Base-by-base conservation (phyloP, 768 basidiomycete genomes). In the Ramaria rubella region DNA sequence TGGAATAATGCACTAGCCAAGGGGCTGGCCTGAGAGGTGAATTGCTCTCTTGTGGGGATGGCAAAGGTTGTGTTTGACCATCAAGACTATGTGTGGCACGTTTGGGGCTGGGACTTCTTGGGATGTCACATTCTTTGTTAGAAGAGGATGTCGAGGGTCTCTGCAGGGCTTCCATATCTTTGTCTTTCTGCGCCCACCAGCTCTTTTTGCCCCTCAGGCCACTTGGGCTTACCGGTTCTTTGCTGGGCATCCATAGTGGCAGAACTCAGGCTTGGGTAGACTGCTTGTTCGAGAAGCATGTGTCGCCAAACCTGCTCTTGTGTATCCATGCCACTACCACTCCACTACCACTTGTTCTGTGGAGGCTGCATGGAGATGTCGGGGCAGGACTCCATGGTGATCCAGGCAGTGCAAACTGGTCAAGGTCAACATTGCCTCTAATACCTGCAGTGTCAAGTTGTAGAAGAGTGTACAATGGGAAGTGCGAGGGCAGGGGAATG, bases 261-360 rank as follows among this genome's bases (percentile, higher is more conserved):
- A 43, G 53, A 36, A 23, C 59, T 60, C 43, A 62, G 44, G 46
- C 65, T 66, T 26, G 64, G 85, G 52, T 84, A 82, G 19, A 93
- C 88, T 34, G 88, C 90, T 68, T 90, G 81, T 21, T 81, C 81
- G 53, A 93, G 73, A 23, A 93, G 68, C 0, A 82, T 83, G 67
- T 80, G 87, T 59, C 90, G 75, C 91, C 90, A 93, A 24, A 78
- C 75, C 49, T 84, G 81, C 38, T 85, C 83, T 19, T 72, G 72
- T 17, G 77, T 70, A 64, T 81, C 80, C 48, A 79, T 43, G 7
- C 29, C 29, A 33, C 43, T 23, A 24, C 26, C n/a, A n/a, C n/a
- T n/a, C n/a, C n/a, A n/a, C n/a, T n/a, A n/a, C n/a, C 40, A 17
- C 29, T 24, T 48, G 56, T 23, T 34, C 38, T 7, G 21, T 29